Conservation (phyloP, 257 asterid species). For the Henckelia pumila region DNA sequence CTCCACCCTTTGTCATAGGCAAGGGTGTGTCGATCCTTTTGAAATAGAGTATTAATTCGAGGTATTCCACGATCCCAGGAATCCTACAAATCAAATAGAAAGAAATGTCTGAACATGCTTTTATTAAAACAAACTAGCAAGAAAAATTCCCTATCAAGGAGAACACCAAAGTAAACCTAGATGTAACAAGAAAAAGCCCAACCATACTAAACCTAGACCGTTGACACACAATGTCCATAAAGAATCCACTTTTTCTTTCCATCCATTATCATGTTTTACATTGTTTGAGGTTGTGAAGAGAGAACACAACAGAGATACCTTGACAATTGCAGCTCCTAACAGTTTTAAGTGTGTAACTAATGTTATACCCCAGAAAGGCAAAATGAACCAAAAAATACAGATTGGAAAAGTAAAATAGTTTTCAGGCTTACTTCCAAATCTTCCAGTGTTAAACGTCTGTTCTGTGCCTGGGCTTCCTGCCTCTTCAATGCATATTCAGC, state of each 20-base stretch:
- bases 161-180: background rate
- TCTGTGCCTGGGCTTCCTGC: slow-evolving; percentile 98
- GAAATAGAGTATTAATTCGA: slow-evolving; percentile 93
- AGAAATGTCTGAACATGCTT: slow-evolving; percentile 4
- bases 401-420: background rate
- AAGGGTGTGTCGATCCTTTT: slow-evolving; percentile 98
- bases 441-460: slow-evolving; percentile 92
- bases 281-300: background rate
- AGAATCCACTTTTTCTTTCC: background rate
- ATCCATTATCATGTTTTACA: background rate
- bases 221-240: background rate
- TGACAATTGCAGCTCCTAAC: background rate
- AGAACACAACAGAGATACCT: background rate
- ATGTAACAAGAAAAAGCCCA: background rate
- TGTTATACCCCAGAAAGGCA: background rate
- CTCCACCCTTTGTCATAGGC: slow-evolving; percentile 99
- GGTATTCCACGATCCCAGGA: slow-evolving; percentile 99
- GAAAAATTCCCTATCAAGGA: background rate
- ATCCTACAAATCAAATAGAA: slow-evolving; percentile 51
- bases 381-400: background rate
- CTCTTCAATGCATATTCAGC: slow-evolving; percentile 98
- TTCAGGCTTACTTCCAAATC: slow-evolving; percentile 80
- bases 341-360: background rate
- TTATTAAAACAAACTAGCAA: background rate
- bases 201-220: background rate